Percentiles rank a stretch among this genome's conserved stretches.
Conservation (phyloP, 1,139 yeast genomes). For the Hyphopichia fennica region DNA sequence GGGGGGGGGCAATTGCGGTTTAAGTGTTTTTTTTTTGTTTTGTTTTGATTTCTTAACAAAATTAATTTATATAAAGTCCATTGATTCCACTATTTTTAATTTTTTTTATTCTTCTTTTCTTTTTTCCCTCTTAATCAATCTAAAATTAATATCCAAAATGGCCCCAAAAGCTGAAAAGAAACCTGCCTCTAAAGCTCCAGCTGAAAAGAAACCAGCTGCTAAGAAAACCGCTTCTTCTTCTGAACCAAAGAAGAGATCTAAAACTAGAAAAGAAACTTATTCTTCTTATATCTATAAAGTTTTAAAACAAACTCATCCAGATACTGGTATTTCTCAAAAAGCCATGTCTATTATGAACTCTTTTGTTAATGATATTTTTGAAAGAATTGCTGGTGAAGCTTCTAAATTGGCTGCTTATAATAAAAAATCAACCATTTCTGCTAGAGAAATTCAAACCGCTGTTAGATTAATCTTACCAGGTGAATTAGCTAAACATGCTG, state of each 20-base stretch:
- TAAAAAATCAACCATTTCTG: slow-evolving; percentile 92
- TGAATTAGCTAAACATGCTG: slow-evolving; percentile 95
- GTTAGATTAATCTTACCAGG: slow-evolving; percentile 94
- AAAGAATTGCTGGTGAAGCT: slow-evolving; percentile 88
- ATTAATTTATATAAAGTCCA: background rate
- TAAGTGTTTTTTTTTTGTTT: too few relatives aligned
- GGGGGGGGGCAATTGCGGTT: too few relatives aligned
- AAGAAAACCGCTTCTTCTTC: slow-evolving; percentile 73
- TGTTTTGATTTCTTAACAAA: too few relatives aligned
- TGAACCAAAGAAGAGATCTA: slow-evolving; percentile 81
- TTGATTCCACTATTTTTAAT: background rate
- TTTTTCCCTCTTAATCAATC: background rate
- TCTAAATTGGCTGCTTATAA: slow-evolving; percentile 95
- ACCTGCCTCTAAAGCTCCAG: slow-evolving; percentile 86
- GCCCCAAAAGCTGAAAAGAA: slow-evolving; percentile 89
- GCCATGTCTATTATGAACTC: slow-evolving; percentile 97
- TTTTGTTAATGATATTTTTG: slow-evolving; percentile 84
- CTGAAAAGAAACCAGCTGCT: slow-evolving; percentile 84
- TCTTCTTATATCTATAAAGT: slow-evolving; percentile 93
- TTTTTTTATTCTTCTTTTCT: background rate
- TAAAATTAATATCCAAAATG: slow-evolving; percentile 42
- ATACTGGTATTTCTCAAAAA: slow-evolving; percentile 93
- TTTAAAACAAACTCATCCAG: slow-evolving; percentile 92
- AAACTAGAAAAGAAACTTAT: slow-evolving; percentile 93
- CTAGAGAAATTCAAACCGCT: slow-evolving; percentile 94